Evolutionary conservation across 805 yeast species (phyloP).

Genomic region (Komagataella pseudopastoris): DNA sequence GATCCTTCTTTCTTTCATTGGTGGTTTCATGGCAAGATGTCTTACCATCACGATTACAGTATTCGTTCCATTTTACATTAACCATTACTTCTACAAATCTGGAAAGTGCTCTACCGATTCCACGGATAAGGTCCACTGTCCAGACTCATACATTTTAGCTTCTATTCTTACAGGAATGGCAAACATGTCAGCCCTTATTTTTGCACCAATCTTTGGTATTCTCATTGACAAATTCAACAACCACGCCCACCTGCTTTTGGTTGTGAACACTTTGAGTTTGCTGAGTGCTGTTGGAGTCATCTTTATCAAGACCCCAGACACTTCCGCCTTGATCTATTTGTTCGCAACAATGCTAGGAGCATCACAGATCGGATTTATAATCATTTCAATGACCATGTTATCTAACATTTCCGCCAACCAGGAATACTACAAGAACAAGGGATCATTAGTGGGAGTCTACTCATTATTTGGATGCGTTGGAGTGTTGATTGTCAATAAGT

Average conservation of each 20-base stretch:
- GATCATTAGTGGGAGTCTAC: conserved; percentile 59
- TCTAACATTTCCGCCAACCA: conserved; percentile 25
- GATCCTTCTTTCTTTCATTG: conserved; percentile 42
- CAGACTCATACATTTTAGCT: conserved; percentile 50
- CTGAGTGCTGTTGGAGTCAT: conserved; percentile 26
- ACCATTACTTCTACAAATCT: conserved; percentile 33
- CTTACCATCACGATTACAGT: conserved; percentile 44
- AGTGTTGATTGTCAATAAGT: conserved; percentile 39
- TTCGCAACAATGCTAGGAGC: conserved; percentile 37
- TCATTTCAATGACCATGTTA: conserved; percentile 47
- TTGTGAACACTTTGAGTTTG: conserved; percentile 28
- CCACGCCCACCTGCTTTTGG: conserved; percentile 16
- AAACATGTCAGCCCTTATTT: conserved; percentile 39
- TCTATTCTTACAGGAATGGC: conserved; percentile 62
- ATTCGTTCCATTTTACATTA: conserved; percentile 52
- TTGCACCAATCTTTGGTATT: conserved; percentile 54
- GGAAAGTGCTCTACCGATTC: conserved; percentile 32
- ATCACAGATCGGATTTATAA: conserved; percentile 48
- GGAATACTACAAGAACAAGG: conserved; percentile 30
- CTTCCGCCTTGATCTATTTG: conserved; percentile 19
- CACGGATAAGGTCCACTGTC: conserved; percentile 28
- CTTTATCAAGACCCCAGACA: conserved; percentile 19
- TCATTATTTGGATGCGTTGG: conserved; percentile 62
- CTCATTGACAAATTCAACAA: conserved; percentile 31
- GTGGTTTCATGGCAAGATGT: conserved; percentile 51